phyloP scores from a whole-genome alignment of 75 land plant species.

The Pinus tabuliformis region DNA sequence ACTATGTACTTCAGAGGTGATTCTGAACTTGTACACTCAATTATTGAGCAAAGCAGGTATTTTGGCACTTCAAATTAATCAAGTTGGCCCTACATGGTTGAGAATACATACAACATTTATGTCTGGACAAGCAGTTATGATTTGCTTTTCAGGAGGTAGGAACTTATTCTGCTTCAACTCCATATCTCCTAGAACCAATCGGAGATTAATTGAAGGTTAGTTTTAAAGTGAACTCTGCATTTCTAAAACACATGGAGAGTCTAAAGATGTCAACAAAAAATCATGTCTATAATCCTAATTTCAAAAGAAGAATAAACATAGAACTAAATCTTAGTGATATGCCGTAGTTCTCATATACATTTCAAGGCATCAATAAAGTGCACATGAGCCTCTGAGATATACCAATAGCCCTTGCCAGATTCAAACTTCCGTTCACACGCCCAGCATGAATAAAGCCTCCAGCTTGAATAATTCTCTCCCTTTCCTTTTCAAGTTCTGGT shows the following conservation, averaged over 20 bases:
- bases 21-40: background rate
- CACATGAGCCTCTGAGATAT: background rate
- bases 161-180: constrained; percentile 33
- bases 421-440: constrained; percentile 42
- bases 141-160: constrained; percentile 44
- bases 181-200: constrained; percentile 27
- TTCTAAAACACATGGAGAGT: background rate
- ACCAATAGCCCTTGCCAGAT: constrained; percentile 48
- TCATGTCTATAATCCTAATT: background rate
- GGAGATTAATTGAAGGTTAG: background rate
- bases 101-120: constrained; percentile 22
- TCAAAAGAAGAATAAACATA: background rate
- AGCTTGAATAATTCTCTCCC: constrained; percentile 27
- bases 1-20: background rate
- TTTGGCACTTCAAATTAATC: background rate
- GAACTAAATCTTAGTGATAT: background rate
- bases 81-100: background rate
- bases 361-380: background rate
- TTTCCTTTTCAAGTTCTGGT: constrained; percentile 40
- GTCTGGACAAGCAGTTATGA: constrained; percentile 40
- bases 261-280: background rate
- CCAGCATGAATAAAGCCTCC: constrained; percentile 42
- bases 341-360: background rate
- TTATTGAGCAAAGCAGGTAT: background rate
- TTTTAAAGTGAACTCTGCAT: background rate